Base-by-base conservation (phyloP, 2,329 filamentous ascomycete genomes). In the Lachnellula occidentalis region DNA sequence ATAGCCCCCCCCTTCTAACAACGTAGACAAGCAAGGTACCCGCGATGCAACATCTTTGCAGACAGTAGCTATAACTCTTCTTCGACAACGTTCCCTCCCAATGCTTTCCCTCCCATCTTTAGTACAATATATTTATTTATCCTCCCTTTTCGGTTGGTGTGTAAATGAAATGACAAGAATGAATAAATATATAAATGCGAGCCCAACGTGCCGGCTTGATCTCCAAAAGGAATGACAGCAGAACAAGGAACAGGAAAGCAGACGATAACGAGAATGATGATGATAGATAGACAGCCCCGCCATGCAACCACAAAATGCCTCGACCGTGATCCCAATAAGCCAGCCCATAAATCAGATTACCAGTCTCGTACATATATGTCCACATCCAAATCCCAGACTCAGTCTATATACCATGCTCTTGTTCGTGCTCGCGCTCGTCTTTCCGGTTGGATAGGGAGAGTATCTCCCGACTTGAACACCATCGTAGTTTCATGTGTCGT, bases 401-500 rank as follows among this genome's bases (percentile, higher is more conserved):
- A 37, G 15, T 39, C n/a, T 17, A 39, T 39, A 39, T 39, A 31
- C 9, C 11, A 11, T 11, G 8, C 27, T 9, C 27, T 11, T 31
- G 8, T 31, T 31, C 27, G 27, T 9, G 8, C 27, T 31, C 27
- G 3, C 8, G 4, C 27, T 31, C 27, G 8, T 31, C 27, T 31
- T 31, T 9, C 3, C 2, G 7, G 7, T 8, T 8, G 27, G 27
- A 8, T 31, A 1, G 27, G 8, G 7, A 27, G 27, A 37, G 7
- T 37, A n/a, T 37, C 36, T 51, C 36, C n/a, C 14, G n/a, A 17
- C n/a, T 9, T 15, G 14, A 39, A 39, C 36, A 39, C 36, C 55
- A 34, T 46, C 54, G 45, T 56, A 49, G 27, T 17, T 27, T 57
- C 59, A 41, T 57, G 42, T 48, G 37, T 61, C 59, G 47, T 61